Percentiles rank a stretch among this genome's conserved stretches.
Conservation (phyloP, 169 alveolate species). For the Cryptosporidium sp. region DNA sequence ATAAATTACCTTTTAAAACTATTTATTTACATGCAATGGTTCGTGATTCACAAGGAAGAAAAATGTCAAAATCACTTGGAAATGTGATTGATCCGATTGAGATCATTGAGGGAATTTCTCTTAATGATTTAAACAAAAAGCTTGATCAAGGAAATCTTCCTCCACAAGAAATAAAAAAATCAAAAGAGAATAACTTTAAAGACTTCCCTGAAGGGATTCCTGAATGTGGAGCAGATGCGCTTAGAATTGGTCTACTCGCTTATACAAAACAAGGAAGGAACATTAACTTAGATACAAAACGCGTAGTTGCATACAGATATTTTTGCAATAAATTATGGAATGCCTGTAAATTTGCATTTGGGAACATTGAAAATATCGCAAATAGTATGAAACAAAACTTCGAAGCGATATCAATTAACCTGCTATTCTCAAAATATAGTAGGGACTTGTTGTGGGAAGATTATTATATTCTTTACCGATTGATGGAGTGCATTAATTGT, state of each 20-base stretch:
- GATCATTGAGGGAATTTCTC: conserved; percentile 94
- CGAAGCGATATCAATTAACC: conserved; percentile 13
- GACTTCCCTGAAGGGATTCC: conserved; percentile 99
- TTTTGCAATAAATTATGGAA: conserved; percentile 99
- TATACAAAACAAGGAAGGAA: conserved; percentile 94
- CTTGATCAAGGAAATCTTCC: conserved; percentile 87
- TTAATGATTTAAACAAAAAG: conserved; percentile 89
- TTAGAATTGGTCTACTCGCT: conserved; percentile 95
- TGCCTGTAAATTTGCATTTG: conserved; percentile 92
- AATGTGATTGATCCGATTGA: conserved; percentile 99
- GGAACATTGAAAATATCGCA: conserved; percentile 77
- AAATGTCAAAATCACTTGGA: conserved; percentile 98
- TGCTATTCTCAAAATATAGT: conserved; percentile 60
- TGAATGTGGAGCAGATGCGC: conserved; percentile 99
- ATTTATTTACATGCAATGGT: conserved; percentile 98
- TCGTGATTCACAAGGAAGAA: conserved; percentile 97
- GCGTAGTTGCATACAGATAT: conserved; percentile 96
- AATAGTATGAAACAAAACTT: not conserved
- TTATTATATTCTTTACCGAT: conserved; percentile 93
- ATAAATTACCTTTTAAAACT: conserved; percentile 96
- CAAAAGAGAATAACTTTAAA: conserved; percentile 90
- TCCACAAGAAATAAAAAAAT: conserved; percentile 91
- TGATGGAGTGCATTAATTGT: conserved; percentile 83
- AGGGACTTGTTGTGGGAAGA: conserved; percentile 89
- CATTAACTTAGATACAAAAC: conserved; percentile 95